A percentile compares a stretch with the other conserved stretches of the same genome.
Conservation (phyloP, 208 protist species). For the Tritrichomonas musculus region DNA sequence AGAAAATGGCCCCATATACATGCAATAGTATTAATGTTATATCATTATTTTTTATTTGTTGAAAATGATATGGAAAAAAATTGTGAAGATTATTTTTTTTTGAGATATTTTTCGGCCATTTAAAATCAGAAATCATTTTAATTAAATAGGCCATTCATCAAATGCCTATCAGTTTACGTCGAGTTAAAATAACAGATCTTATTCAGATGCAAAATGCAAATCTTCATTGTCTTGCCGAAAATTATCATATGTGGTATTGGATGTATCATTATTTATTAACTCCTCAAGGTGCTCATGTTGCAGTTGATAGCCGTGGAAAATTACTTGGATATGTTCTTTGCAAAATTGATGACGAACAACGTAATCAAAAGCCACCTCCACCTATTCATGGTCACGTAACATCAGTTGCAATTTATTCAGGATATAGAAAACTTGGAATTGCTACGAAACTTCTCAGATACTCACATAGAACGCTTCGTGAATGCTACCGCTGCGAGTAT, state of each 20-base stretch:
- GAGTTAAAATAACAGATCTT: neutral
- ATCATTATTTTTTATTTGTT: no score
- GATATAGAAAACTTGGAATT: constrained; percentile 27
- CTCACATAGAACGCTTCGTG: neutral
- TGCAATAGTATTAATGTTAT: no score
- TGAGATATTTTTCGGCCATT: no score
- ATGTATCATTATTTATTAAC: neutral
- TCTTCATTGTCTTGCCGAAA: neutral
- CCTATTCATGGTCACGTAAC: neutral
- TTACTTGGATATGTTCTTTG: constrained; percentile 2
- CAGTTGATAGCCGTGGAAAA: neutral
- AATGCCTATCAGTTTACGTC: neutral
- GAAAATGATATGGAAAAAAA: no score
- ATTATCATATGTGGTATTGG: constrained; percentile 34
- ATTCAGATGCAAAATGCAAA: constrained; percentile 26
- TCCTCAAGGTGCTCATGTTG: neutral
- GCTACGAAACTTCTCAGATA: neutral
- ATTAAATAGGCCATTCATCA: neutral
- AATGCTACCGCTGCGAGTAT: neutral
- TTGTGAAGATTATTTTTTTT: no score
- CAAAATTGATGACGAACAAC: neutral
- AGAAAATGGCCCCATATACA: no score
- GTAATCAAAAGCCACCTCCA: neutral
- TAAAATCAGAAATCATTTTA: no score
- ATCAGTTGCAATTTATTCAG: constrained; percentile 5